phyloP scores from a whole-genome alignment of 257 asterid species.

The Craterostigma plantagineum region DNA sequence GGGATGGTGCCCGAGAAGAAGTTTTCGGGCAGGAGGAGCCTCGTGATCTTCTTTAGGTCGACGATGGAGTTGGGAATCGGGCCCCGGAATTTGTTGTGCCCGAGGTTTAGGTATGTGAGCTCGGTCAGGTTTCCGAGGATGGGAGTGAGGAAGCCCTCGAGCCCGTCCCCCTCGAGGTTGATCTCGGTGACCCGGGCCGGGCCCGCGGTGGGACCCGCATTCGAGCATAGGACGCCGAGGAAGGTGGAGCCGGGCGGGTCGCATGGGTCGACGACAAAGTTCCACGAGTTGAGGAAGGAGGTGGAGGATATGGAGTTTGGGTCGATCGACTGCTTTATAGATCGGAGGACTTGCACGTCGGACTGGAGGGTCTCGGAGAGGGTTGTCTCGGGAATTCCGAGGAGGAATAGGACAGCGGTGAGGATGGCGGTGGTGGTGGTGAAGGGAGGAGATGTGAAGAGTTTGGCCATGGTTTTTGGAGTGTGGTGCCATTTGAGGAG shows the following conservation, averaged over 20 bases:
- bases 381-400: conserved; percentile 2
- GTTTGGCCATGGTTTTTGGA: too few relatives aligned
- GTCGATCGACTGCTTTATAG: conserved; percentile 20
- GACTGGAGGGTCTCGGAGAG: conserved; percentile 17
- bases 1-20: conserved; percentile 28
- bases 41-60: conserved; percentile 16
- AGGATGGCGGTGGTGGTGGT: too few relatives aligned
- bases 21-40: conserved; percentile 17
- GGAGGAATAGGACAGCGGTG: too few relatives aligned
- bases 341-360: conserved; percentile 19
- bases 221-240: conserved; percentile 12
- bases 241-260: conserved; percentile 23
- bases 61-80: conserved; percentile 20
- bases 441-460: too few relatives aligned
- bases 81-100: conserved; percentile 25
- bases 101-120: conserved; percentile 18
- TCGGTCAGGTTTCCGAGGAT: conserved; percentile 23
- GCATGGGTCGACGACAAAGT: conserved; percentile 28
- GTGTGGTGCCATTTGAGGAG: too few relatives aligned
- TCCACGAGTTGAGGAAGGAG: conserved; percentile 30
- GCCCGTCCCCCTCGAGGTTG: conserved; percentile 30
- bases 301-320: conserved; percentile 22
- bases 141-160: conserved; percentile 33
- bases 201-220: conserved; percentile 12
- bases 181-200: conserved; percentile 17